Conservation (phyloP, 2,329 filamentous ascomycete genomes). For the Beauveria asiatica region DNA sequence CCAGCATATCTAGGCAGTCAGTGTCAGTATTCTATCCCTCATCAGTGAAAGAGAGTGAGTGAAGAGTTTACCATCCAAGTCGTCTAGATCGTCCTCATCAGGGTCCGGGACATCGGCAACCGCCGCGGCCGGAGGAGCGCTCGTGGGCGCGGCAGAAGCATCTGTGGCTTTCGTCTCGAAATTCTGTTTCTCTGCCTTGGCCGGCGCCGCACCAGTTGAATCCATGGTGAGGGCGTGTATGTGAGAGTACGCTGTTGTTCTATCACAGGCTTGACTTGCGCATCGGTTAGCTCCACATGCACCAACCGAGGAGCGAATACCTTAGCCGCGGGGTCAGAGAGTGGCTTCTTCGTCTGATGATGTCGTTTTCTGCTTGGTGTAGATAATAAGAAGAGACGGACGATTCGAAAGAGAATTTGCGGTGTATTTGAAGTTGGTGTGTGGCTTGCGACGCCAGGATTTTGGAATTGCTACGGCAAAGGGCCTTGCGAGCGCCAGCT, state of each 20-base stretch:
- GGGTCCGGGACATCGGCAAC: constrained; percentile 65
- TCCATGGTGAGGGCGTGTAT: constrained; percentile 16
- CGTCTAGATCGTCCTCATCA: constrained; percentile 86
- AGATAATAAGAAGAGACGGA: not conserved
- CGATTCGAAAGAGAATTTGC: not conserved
- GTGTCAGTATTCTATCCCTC: not conserved
- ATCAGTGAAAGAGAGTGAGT: not conserved
- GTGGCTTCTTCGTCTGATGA: not conserved
- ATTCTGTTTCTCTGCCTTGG: constrained; percentile 17
- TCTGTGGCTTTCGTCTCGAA: constrained; percentile 16
- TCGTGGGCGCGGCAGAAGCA: constrained; percentile 9
- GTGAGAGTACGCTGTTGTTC: not conserved
- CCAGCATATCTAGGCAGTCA: constrained; percentile 66
- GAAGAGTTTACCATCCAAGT: constrained; percentile 66
- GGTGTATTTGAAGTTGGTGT: not conserved
- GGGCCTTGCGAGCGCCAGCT: not conserved
- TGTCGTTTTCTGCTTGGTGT: not conserved
- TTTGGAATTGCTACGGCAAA: not conserved
- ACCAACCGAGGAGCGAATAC: not conserved
- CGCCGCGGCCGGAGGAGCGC: constrained; percentile 14
- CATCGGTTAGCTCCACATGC: not conserved
- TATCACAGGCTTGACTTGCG: constrained; percentile 8
- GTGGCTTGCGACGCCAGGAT: not conserved
- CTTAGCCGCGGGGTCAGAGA: not conserved
- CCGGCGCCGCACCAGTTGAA: constrained; percentile 13